These are phyloP conservation scores for Eragrostis nindensis DNA, from an alignment of 176 grass and related monocot species.

Conservation along the genomic window DNA sequence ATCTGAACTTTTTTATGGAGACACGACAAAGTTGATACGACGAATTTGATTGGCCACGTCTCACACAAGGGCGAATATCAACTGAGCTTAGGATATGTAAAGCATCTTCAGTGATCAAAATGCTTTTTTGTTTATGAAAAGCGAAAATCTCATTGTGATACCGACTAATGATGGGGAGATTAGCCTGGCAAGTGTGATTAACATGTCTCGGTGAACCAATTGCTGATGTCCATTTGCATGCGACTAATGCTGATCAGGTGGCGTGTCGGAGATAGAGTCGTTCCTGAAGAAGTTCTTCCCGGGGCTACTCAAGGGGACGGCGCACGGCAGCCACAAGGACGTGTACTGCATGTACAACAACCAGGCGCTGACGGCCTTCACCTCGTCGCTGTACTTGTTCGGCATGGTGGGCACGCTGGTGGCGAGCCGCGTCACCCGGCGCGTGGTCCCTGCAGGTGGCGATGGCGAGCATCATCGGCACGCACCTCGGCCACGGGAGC, in stretches of 20 bases:
- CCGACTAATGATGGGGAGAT: background rate
- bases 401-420: conserved; percentile 57
- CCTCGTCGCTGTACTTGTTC: conserved; percentile 72
- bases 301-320: conserved; percentile 40
- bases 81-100: no score
- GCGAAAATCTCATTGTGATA: background rate
- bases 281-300: conserved; percentile 82
- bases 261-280: conserved; percentile 73
- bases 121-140: background rate
- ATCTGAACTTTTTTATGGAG: background rate
- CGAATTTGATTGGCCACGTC: background rate
- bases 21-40: background rate
- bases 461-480: conserved; percentile 69
- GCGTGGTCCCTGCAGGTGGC: conserved; percentile 46
- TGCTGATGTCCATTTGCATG: background rate
- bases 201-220: no score
- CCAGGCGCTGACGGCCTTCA: conserved; percentile 71
- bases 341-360: conserved; percentile 76
- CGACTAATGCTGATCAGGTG: conserved; percentile 45
- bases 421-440: conserved; percentile 57
- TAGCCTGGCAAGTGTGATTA: background rate
- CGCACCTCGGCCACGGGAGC: conserved; percentile 45
- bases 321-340: conserved; percentile 39
- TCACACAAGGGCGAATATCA: no score
- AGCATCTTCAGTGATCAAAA: no score